A percentile compares a stretch with the other conserved stretches of the same genome.
Evolutionary conservation across 1,284 basidiomycete species (phyloP).

Genomic region (Quambalaria eucalypti): DNA sequence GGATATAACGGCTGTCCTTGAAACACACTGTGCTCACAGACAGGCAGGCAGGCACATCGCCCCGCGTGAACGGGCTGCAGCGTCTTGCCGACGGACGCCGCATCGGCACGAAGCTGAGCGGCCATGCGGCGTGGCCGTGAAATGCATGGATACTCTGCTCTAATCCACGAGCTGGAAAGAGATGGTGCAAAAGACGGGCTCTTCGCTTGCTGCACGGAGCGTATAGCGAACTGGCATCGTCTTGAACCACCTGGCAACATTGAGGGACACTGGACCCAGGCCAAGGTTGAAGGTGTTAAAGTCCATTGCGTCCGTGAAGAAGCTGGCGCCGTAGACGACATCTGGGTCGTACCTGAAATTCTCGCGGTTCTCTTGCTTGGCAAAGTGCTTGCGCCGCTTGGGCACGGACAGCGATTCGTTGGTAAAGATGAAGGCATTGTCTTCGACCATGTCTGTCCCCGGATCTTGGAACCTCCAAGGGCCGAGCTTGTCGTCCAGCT

Average conservation of each 20-base stretch:
- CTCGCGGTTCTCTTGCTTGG: slow-evolving; percentile 35
- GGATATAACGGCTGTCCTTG: no score
- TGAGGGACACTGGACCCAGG: slow-evolving; percentile 37
- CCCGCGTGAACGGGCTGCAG: no score
- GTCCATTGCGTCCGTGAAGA: slow-evolving; percentile 40
- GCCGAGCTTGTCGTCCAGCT: slow-evolving; percentile 42
- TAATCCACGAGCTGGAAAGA: slow-evolving; percentile 48
- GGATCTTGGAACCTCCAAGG: slow-evolving; percentile 48
- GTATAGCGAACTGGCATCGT: slow-evolving; percentile 50
- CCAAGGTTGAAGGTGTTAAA: slow-evolving; percentile 37
- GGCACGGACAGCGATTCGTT: slow-evolving; percentile 43
- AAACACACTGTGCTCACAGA: no score
- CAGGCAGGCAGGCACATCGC: no score
- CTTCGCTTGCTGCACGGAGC: slow-evolving; percentile 43
- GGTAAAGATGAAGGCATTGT: slow-evolving; percentile 49
- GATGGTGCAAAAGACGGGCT: slow-evolving; percentile 48
- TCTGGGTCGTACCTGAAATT: slow-evolving; percentile 46
- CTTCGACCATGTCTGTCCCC: slow-evolving; percentile 48
- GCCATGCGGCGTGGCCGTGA: no score
- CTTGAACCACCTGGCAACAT: slow-evolving; percentile 28
- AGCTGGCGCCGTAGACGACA: slow-evolving; percentile 36
- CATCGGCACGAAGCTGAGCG: no score
- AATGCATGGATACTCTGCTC: no score
- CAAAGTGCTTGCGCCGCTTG: slow-evolving; percentile 47
- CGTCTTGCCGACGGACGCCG: no score